A percentile compares a stretch with the other conserved stretches of the same genome.
These are phyloP conservation scores for Obelidium mucronatum DNA, from an alignment of 192 early-diverging fungal genomes.

Conservation along the genomic window DNA sequence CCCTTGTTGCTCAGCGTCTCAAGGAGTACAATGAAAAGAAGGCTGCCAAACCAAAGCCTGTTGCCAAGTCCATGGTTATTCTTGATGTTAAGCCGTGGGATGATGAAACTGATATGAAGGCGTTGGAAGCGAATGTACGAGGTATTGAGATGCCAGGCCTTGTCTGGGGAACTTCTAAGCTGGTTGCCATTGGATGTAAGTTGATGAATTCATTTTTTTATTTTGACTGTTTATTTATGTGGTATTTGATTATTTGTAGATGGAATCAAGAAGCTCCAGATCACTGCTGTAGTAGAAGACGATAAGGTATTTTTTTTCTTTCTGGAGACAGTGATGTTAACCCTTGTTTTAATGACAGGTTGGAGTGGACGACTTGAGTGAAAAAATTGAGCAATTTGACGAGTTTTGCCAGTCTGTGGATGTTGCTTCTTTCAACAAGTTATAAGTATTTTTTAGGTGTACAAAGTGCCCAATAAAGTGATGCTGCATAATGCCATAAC, in stretches of 20 bases:
- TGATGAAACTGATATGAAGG: constrained; percentile 89
- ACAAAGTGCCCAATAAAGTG: no score
- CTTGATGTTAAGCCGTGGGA: constrained; percentile 99
- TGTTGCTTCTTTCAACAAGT: constrained; percentile 37
- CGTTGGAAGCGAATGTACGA: constrained; percentile 75
- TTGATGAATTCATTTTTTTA: no score
- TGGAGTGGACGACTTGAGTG: constrained; percentile 80
- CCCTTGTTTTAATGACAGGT: no score
- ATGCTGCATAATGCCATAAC: no score
- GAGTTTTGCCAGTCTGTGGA: constrained; percentile 80
- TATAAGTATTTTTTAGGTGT: no score
- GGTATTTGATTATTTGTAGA: no score
- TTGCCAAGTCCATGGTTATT: constrained; percentile 91
- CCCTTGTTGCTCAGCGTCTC: constrained; percentile 85
- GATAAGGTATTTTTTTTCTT: no score
- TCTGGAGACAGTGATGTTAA: no score
- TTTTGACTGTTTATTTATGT: no score
- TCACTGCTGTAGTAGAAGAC: constrained; percentile 92
- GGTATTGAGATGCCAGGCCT: constrained; percentile 87
- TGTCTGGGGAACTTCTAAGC: constrained; percentile 83
- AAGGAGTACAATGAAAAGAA: constrained; percentile 93
- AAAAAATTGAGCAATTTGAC: constrained; percentile 77
- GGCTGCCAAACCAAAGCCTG: constrained; percentile 79
- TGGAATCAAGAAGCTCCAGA: constrained; percentile 96
- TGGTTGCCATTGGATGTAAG: constrained; percentile 86